Evolutionary conservation across 2,329 filamentous ascomycete species (phyloP), one percentile per base, ranked within the genome.

Genomic region (Thielaviopsis euricoi): DNA sequence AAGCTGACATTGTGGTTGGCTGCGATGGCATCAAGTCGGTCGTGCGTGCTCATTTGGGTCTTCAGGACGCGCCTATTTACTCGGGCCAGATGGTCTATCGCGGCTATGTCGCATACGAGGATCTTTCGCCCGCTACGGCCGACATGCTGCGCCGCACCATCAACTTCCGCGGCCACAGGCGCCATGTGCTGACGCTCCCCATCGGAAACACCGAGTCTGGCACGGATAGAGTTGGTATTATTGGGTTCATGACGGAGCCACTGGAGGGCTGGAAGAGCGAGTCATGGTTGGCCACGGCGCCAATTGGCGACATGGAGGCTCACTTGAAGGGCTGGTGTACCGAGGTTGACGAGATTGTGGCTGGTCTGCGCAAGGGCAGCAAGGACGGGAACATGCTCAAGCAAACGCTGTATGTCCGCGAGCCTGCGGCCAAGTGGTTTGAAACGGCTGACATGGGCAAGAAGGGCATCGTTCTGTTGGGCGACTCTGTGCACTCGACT

Each of bases 21-120:
- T 83, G 80, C 62, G 82, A 86, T 65, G 82, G 82, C 0, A 82
- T 85, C 64, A 83, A 83, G 65, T 80, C 77, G 7, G 68, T 69
- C 15, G 73, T 77, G 1, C 68, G 80, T 22, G 49, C 49, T 7
- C 49, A 51, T 7, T 19, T 51, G 12, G 49, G 49, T 23, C 21
- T 63, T 4, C 25, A 21, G 12, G 55, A 57, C 49, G 13, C 26
- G 21, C 55, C 55, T 6, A 67, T 64, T 29, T 70, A 69, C 60
- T 68, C 66, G 0, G 68, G 68, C 15, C 68, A 70, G 62, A 66
- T 69, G 51, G 68, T 69, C 1, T 70, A 70, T 55, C 67, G 68
- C n/a, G 68, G 68, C 1, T 69, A 68, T 52, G 67, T 69, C 40
- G 62, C 65, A 15, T 69, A 70, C 54, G 62, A 66, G 19, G 65